Evolutionary conservation across 2,329 filamentous ascomycete genomes (phyloP).

Genomic region (Periglandula ipomoeae): DNA sequence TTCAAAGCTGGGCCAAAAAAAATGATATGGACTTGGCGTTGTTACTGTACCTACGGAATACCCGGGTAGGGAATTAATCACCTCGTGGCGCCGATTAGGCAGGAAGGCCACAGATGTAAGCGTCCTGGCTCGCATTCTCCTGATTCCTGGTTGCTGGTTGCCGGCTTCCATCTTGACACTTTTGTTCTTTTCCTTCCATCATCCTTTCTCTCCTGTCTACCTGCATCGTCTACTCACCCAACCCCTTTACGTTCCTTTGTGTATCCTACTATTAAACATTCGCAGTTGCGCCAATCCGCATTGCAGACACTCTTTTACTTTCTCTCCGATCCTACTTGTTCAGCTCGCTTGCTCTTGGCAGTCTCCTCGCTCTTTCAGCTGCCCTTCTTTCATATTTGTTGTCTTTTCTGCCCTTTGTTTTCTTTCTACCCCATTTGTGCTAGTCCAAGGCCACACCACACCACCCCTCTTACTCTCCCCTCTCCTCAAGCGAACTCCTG

Average conservation of each 20-base stretch:
- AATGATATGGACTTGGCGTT: too few relatives aligned
- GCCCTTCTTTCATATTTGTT: background rate
- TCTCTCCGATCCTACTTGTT: background rate
- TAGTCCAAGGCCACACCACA: too few relatives aligned
- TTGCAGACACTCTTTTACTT: slow-evolving; percentile 1
- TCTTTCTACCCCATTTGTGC: background rate
- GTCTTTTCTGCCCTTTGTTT: background rate
- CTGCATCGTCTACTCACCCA: background rate
- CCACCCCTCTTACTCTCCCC: too few relatives aligned
- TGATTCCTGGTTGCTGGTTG: too few relatives aligned
- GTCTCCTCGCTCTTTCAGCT: background rate
- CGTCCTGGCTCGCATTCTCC: too few relatives aligned
- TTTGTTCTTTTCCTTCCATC: background rate
- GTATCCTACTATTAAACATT: background rate
- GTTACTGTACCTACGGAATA: too few relatives aligned
- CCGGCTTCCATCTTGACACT: background rate
- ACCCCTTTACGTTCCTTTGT: background rate
- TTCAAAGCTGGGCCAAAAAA: too few relatives aligned
- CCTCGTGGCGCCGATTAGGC: too few relatives aligned
- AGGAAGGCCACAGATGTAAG: too few relatives aligned
- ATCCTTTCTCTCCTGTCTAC: background rate
- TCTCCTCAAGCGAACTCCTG: background rate
- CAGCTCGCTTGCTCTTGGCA: background rate
- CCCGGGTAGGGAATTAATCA: too few relatives aligned
- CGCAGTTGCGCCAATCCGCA: background rate